Evolutionary conservation across 306 rosid species (phyloP).

Genomic region (Alnus rubra): DNA sequence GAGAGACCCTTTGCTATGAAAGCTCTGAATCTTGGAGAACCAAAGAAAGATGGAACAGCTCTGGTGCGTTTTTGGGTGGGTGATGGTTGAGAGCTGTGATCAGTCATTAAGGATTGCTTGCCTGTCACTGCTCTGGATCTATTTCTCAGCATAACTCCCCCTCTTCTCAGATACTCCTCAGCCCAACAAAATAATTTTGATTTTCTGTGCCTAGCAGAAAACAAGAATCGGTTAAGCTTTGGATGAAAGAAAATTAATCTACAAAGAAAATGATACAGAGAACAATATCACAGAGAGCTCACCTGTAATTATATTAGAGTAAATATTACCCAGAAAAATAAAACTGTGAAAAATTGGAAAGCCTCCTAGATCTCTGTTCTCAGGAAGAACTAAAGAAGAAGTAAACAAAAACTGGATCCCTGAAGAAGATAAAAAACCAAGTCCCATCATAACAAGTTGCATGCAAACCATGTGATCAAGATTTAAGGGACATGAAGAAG

Average conservation of each 20-base stretch:
- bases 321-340: too few species aligned
- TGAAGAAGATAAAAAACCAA: conserved; percentile 20
- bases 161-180: neutral
- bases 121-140: conserved; percentile 76
- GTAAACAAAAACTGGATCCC: too few species aligned
- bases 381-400: too few species aligned
- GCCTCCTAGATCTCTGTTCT: neutral
- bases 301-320: conserved; percentile 4
- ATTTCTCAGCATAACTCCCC: conserved; percentile 64
- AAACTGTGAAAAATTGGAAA: neutral
- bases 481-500: conserved; percentile 15
- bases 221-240: neutral
- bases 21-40: conserved; percentile 62
- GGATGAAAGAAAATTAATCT: neutral
- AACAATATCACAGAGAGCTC: conserved; percentile 22
- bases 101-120: conserved; percentile 80
- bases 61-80: conserved; percentile 34
- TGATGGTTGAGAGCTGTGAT: conserved; percentile 56
- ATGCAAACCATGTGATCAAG: conserved; percentile 30
- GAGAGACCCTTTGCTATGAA: conserved; percentile 47
- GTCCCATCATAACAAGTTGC: conserved; percentile 33
- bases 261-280: conserved; percentile 3
- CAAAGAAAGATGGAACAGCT: conserved; percentile 53
- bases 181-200: conserved; percentile 17
- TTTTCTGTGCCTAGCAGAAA: conserved; percentile 16